These are phyloP conservation scores for Myxozyma neglecta DNA, from an alignment of 805 yeast genomes.

Conservation along the genomic window DNA sequence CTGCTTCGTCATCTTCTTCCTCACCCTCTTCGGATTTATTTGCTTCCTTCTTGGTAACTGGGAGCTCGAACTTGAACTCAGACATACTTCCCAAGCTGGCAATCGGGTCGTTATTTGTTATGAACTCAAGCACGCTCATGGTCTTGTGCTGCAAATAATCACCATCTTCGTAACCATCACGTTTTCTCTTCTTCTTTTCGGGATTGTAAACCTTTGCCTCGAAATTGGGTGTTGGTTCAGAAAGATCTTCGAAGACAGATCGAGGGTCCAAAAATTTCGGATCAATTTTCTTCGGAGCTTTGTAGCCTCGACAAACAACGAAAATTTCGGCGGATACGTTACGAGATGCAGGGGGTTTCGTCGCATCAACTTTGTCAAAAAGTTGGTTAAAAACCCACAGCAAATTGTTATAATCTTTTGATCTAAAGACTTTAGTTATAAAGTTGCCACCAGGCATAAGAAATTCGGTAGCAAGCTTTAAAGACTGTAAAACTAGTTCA, in stretches of 20 bases:
- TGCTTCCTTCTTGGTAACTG: not conserved
- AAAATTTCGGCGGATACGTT: constrained; percentile 98
- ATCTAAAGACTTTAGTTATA: constrained; percentile 94
- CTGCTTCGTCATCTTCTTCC: constrained; percentile 12
- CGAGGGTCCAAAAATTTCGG: constrained; percentile 89
- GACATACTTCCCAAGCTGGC: constrained; percentile 73
- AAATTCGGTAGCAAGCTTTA: constrained; percentile 92
- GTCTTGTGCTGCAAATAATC: constrained; percentile 73
- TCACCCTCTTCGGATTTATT: constrained; percentile 6
- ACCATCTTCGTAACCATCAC: constrained; percentile 97
- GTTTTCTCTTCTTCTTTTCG: constrained; percentile 80
- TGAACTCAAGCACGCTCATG: constrained; percentile 74
- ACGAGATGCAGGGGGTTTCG: constrained; percentile 98
- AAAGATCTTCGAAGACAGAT: constrained; percentile 90
- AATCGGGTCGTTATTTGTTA: constrained; percentile 79
- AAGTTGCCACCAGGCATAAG: constrained; percentile 89
- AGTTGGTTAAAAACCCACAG: constrained; percentile 97
- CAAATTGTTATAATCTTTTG: constrained; percentile 96
- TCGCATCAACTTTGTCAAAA: constrained; percentile 95
- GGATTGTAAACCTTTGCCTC: constrained; percentile 95
- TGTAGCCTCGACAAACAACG: constrained; percentile 93
- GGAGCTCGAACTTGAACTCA: constrained; percentile 56
- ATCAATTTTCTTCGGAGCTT: constrained; percentile 93
- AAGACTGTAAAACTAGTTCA: constrained; percentile 89
- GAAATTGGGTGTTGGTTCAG: constrained; percentile 55